Evolutionary conservation across 495 filamentous ascomycete genomes (phyloP).

Genomic region (Neurospora discreta): DNA sequence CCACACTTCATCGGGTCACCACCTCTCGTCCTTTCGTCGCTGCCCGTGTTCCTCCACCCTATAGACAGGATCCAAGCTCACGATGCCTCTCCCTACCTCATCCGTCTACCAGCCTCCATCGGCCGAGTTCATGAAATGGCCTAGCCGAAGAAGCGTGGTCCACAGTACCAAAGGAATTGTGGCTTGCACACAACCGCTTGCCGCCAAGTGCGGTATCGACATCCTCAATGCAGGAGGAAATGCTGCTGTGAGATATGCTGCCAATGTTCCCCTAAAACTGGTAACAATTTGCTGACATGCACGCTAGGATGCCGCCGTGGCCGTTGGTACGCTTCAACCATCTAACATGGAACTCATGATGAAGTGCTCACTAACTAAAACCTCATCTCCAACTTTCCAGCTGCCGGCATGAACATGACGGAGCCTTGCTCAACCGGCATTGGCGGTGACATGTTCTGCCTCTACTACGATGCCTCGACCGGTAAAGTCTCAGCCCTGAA

Average conservation of each 20-base stretch:
- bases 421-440: slow-evolving; percentile 94
- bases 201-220: slow-evolving; percentile 74
- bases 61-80: not conserved
- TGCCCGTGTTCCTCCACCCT: not conserved
- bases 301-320: slow-evolving; percentile 80
- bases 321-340: slow-evolving; percentile 28
- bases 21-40: not conserved
- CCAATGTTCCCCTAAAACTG: slow-evolving; percentile 4
- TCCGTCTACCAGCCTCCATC: slow-evolving; percentile 51
- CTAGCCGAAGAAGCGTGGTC: slow-evolving; percentile 81
- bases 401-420: slow-evolving; percentile 84
- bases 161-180: slow-evolving; percentile 92
- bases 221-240: slow-evolving; percentile 83
- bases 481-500: slow-evolving; percentile 78
- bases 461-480: slow-evolving; percentile 79
- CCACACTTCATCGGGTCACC: not conserved
- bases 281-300: slow-evolving; percentile 2
- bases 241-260: slow-evolving; percentile 57
- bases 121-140: slow-evolving; percentile 53
- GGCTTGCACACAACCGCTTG: slow-evolving; percentile 82
- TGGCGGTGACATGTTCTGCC: slow-evolving; percentile 95
- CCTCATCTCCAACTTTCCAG: slow-evolving; percentile 20
- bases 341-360: not conserved
- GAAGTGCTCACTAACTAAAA: not conserved
- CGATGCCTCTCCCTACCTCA: slow-evolving; percentile 31